These are phyloP conservation scores for Raffaelea arxii DNA, from an alignment of 2,329 filamentous ascomycete genomes.

Conservation along the genomic window DNA sequence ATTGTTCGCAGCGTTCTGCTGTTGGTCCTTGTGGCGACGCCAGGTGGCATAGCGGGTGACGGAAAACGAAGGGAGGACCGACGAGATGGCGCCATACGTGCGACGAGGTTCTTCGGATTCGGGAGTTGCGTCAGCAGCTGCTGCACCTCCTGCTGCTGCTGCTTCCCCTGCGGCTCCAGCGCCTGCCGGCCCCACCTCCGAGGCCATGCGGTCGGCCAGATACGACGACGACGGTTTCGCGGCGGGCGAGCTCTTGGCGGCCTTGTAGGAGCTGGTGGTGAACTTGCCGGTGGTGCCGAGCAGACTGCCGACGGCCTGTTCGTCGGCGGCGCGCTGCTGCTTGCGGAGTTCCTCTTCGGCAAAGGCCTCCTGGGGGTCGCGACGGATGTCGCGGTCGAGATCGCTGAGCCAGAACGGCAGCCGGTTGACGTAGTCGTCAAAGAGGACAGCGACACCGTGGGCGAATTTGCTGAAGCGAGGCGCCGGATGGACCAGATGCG, in stretches of 20 bases:
- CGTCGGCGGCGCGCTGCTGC: conserved; percentile 73
- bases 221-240: conserved; percentile 50
- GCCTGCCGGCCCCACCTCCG: conserved; percentile 14
- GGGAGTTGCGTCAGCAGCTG: neutral
- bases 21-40: conserved; percentile 30
- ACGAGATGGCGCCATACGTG: conserved; percentile 50
- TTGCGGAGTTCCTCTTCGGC: conserved; percentile 82
- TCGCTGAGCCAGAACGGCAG: conserved; percentile 94
- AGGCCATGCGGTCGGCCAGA: conserved; percentile 42
- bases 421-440: conserved; percentile 92
- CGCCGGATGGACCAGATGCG: conserved; percentile 81
- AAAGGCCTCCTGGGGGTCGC: conserved; percentile 82
- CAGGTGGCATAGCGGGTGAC: conserved; percentile 64
- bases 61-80: conserved; percentile 74
- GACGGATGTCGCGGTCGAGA: conserved; percentile 85
- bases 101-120: conserved; percentile 8
- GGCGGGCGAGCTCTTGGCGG: conserved; percentile 55
- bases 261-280: conserved; percentile 44
- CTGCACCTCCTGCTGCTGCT: conserved; percentile 4
- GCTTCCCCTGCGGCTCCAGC: conserved; percentile 6
- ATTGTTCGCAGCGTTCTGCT: too few species aligned
- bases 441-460: conserved; percentile 82
- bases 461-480: conserved; percentile 96
- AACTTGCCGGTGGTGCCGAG: conserved; percentile 48
- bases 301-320: conserved; percentile 81